These are phyloP conservation scores for Inga leiocalycina DNA, from an alignment of 306 rosid genomes.

Conservation along the genomic window DNA sequence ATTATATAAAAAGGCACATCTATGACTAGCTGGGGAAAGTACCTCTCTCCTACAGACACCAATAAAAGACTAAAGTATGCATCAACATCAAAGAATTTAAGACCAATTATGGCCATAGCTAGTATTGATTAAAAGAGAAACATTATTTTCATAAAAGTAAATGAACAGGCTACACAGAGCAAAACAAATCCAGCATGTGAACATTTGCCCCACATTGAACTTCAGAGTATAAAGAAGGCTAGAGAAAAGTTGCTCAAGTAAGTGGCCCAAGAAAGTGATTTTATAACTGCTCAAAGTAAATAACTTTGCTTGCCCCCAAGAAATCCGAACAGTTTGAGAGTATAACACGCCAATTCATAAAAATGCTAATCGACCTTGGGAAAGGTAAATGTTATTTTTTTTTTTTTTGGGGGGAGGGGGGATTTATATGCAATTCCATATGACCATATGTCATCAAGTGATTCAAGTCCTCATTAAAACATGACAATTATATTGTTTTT, in stretches of 20 bases:
- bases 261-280: background rate
- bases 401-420: too few species aligned
- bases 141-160: background rate
- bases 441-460: background rate
- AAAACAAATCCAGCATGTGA: background rate
- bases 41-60: background rate
- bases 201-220: background rate
- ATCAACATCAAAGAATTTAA: background rate
- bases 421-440: background rate
- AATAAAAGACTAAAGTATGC: background rate
- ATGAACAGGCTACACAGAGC: background rate
- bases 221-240: background rate
- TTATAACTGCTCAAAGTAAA: background rate
- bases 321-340: background rate
- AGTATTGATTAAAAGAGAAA: background rate
- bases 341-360: background rate
- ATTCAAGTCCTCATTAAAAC: background rate
- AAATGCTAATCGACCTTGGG: background rate
- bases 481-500: background rate
- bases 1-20: constrained; percentile 22
- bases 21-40: constrained; percentile 1
- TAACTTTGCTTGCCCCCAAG: background rate
- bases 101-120: background rate
- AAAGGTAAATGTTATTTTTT: background rate
- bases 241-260: background rate